Evolutionary conservation across 1,139 yeast genomes (phyloP), one percentile per base, ranked within the genome.

Genomic region (Kodamaea anthophila): DNA sequence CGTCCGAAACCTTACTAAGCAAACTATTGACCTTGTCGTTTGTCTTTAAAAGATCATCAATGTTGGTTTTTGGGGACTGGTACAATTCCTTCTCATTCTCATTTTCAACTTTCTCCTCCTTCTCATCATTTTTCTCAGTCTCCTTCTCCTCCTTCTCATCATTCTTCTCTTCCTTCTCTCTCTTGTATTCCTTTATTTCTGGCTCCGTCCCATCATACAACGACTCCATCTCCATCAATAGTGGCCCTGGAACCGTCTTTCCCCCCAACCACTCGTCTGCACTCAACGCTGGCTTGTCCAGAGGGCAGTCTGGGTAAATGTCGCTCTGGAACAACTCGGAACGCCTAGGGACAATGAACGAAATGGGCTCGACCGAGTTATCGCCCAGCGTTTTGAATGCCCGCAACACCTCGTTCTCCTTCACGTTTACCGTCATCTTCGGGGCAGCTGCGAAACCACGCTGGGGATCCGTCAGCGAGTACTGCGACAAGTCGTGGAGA

Each of bases 371-470:
- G 42, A 91, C 75, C 23, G 74, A 58, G 32, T 72, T 70, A 54
- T 88, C 97, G 41, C 80, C 80, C 21, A 86, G 86, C 9, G 94
- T 79, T 62, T 91, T 91, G 64, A 68, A 91, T 26, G 83, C 74
- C 47, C 74, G 77, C 37, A 83, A 69, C 24, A 91, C 77, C 58
- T 91, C 98, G 51, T 86, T 88, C 29, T 84, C 93, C 39, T 74
- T 74, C 21, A 86, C 74, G 44, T 79, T 78, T 12, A 88, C 88
- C 5, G 75, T 65, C 40, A 83, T 69, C 53, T 87, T 87, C 31
- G 98, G 97, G 13, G 91, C 74, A 26, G 81, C 74, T 0, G 96
- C 94, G 52, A 88, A 79, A 2, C 99, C 99, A 56, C 98, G 80
- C 65, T 91, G 98, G 3, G 98, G 94, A 29, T 86, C 94, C 5